These are phyloP conservation scores for Kuraishia ogatae DNA, from an alignment of 805 yeast genomes.

Conservation along the genomic window DNA sequence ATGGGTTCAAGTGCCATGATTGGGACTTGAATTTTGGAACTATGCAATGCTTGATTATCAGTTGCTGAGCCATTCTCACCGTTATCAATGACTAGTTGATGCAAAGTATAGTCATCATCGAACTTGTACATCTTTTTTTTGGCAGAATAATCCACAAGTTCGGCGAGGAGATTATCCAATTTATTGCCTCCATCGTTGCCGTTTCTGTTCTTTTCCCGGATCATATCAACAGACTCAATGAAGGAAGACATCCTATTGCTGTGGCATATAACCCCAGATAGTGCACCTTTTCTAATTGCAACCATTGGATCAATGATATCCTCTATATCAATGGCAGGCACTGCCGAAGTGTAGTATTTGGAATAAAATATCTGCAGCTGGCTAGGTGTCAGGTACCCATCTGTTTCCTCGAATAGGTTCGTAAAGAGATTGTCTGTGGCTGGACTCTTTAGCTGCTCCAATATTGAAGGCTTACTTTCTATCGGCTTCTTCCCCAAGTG, in stretches of 20 bases:
- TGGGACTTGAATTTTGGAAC: neutral
- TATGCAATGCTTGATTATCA: neutral
- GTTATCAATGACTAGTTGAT: constrained; percentile 6
- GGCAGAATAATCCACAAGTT: constrained; percentile 10
- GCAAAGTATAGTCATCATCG: constrained; percentile 9
- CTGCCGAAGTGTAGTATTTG: constrained; percentile 22
- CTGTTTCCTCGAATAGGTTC: constrained; percentile 16
- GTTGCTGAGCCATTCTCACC: neutral
- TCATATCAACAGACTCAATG: constrained; percentile 8
- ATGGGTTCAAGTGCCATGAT: neutral
- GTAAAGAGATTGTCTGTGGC: constrained; percentile 15
- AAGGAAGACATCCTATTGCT: constrained; percentile 13
- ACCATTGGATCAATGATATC: constrained; percentile 14
- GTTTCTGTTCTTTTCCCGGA: neutral
- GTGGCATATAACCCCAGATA: constrained; percentile 13
- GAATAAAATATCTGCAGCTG: constrained; percentile 33
- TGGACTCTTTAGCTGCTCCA: constrained; percentile 5
- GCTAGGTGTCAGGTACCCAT: constrained; percentile 30
- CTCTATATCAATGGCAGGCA: constrained; percentile 12
- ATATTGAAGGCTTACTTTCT: constrained; percentile 2
- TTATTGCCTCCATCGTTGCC: constrained; percentile 4
- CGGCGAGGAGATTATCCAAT: constrained; percentile 7
- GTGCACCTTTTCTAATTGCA: constrained; percentile 11
- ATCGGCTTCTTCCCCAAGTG: neutral
- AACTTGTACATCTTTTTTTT: constrained; percentile 8